These are phyloP conservation scores for Rhodomyrtus psidioides DNA, from an alignment of 441 rosid genomes.

Conservation along the genomic window DNA sequence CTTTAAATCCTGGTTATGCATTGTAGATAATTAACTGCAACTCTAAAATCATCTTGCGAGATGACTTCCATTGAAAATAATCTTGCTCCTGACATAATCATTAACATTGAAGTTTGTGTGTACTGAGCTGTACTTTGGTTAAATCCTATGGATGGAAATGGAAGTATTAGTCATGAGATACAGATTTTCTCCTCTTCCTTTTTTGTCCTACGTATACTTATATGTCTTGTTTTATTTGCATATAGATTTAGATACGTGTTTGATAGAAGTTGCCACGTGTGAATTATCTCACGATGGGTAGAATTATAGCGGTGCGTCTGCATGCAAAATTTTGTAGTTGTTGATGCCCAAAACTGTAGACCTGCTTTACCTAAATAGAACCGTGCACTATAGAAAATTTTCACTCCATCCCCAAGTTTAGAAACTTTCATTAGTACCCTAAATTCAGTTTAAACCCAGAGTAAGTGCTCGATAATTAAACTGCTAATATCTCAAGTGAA, in stretches of 20 bases:
- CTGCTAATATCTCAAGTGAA: background rate
- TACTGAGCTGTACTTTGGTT: background rate
- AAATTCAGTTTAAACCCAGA: background rate
- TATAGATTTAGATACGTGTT: background rate
- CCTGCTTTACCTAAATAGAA: background rate
- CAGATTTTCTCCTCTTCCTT: background rate
- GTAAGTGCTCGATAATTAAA: background rate
- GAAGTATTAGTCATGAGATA: background rate
- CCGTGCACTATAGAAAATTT: background rate
- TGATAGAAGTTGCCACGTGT: background rate
- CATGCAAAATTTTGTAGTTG: background rate
- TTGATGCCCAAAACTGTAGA: background rate
- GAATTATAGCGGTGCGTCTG: background rate
- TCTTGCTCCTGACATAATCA: background rate
- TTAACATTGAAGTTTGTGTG: background rate
- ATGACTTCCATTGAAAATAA: background rate
- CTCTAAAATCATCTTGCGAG: background rate
- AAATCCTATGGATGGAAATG: background rate
- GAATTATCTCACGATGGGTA: too few species aligned
- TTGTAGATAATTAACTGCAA: background rate
- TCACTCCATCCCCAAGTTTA: background rate
- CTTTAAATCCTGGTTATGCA: background rate
- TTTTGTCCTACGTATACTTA: background rate
- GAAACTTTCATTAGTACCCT: background rate
- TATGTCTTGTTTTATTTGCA: background rate